phyloP scores from a whole-genome alignment of 1,284 basidiomycete genomes.

The Tetrapyrgos nigripes region DNA sequence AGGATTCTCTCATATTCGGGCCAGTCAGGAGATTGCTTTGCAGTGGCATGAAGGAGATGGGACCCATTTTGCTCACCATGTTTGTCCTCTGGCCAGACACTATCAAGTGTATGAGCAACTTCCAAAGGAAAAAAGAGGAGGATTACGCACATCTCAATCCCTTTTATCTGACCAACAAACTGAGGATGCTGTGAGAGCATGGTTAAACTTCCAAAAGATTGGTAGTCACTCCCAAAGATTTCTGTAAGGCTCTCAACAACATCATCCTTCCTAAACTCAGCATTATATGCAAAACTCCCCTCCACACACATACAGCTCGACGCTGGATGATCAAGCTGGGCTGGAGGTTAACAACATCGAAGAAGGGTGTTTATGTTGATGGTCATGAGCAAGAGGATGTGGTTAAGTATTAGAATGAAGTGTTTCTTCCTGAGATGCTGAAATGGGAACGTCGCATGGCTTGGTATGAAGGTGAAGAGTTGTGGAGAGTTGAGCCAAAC shows the following conservation, averaged over 20 bases:
- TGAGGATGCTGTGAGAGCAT: conserved; percentile 22
- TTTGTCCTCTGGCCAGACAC: conserved; percentile 38
- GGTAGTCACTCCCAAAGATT: conserved; percentile 35
- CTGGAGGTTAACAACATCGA: conserved; percentile 25
- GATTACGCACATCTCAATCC: conserved; percentile 23
- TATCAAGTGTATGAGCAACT: conserved; percentile 46
- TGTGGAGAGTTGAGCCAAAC: conserved; percentile 25
- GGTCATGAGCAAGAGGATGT: conserved; percentile 44
- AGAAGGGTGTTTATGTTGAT: conserved; percentile 44
- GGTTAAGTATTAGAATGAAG: conserved; percentile 33
- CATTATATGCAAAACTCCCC: conserved; percentile 23
- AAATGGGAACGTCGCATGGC: conserved; percentile 33
- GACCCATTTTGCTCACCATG: conserved; percentile 31
- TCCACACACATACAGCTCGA: conserved; percentile 30
- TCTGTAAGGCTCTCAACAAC: conserved; percentile 31
- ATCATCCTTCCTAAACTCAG: conserved; percentile 34
- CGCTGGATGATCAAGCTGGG: conserved; percentile 39
- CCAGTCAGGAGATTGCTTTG: conserved; percentile 38
- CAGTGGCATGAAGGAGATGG: conserved; percentile 40
- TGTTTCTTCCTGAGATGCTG: conserved; percentile 36
- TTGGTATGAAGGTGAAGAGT: conserved; percentile 25
- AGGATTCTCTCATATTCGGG: conserved; percentile 29
- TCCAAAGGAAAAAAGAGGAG: conserved; percentile 37
- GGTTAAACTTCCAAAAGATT: conserved; percentile 27
- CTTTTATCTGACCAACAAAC: conserved; percentile 36